phyloP scores from a whole-genome alignment of 2,329 filamentous ascomycete species.

The Gnomoniopsis smithogilvyi region DNA sequence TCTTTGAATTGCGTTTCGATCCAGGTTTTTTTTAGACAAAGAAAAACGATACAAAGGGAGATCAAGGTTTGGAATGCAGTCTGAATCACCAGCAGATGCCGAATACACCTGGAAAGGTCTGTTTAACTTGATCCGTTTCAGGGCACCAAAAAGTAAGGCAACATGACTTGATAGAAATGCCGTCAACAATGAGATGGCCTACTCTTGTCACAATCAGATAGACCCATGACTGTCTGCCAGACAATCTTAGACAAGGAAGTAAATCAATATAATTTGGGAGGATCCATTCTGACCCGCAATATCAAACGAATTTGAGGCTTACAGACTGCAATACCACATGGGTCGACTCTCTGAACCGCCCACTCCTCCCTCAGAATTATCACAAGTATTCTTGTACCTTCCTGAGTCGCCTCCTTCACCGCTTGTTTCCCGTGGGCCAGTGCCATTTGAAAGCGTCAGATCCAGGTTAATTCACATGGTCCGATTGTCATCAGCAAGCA shows the following conservation, averaged over 20 bases:
- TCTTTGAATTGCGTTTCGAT: not conserved
- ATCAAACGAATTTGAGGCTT: no score
- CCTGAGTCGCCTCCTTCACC: no score
- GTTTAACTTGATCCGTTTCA: not conserved
- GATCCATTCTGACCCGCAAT: no score
- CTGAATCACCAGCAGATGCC: not conserved
- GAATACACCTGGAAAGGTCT: constrained; percentile 8
- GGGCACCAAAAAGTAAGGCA: not conserved
- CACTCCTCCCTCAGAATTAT: no score
- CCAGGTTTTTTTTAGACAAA: not conserved
- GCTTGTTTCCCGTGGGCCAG: no score
- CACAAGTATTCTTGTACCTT: no score
- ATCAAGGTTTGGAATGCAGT: not conserved
- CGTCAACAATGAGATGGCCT: not conserved
- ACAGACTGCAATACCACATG: no score
- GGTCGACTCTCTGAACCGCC: no score
- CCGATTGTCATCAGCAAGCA: no score
- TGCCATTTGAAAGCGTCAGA: no score
- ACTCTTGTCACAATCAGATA: not conserved
- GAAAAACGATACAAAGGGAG: not conserved
- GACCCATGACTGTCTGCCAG: not conserved
- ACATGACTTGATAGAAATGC: not conserved
- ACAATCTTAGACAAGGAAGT: not conserved
- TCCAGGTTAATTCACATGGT: no score
- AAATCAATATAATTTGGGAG: not conserved